Conservation (phyloP, 2,329 filamentous ascomycete species). For the Phialophora chinensis region DNA sequence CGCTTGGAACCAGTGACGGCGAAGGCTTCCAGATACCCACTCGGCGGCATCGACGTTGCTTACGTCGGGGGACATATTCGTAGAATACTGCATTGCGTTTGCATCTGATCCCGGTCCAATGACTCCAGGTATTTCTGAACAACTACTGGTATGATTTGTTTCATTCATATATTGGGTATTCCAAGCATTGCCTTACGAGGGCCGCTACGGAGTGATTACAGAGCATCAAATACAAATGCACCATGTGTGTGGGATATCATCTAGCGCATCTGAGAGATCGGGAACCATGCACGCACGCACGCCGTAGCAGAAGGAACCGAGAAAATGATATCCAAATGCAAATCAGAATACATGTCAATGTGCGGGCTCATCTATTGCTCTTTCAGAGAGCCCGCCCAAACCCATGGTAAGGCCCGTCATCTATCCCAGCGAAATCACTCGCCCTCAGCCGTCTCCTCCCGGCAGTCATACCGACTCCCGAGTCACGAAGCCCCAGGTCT, state of each 20-base stretch:
- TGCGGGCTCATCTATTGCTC: neutral
- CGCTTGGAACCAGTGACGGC: neutral
- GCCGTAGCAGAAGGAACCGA: too few relatives aligned
- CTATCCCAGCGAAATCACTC: conserved; percentile 17
- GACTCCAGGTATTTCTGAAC: neutral
- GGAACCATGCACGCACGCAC: too few relatives aligned
- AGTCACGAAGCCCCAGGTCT: conserved; percentile 11
- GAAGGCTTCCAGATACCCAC: neutral
- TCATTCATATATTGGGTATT: neutral
- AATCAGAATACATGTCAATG: neutral
- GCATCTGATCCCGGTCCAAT: neutral
- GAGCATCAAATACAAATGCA: too few relatives aligned
- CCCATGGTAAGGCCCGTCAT: conserved; percentile 1
- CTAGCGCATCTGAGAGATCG: too few relatives aligned
- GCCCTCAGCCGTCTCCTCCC: conserved; percentile 18
- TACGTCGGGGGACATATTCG: neutral
- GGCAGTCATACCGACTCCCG: conserved; percentile 2
- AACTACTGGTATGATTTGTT: neutral
- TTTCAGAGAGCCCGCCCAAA: conserved; percentile 16
- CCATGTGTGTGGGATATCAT: too few relatives aligned
- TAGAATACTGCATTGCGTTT: conserved; percentile 2
- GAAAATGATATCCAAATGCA: neutral
- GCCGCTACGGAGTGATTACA: too few relatives aligned
- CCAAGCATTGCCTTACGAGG: neutral
- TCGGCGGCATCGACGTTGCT: neutral